Evolutionary conservation across 345 rosid species (phyloP).

Genomic region (Triadica sebifera): DNA sequence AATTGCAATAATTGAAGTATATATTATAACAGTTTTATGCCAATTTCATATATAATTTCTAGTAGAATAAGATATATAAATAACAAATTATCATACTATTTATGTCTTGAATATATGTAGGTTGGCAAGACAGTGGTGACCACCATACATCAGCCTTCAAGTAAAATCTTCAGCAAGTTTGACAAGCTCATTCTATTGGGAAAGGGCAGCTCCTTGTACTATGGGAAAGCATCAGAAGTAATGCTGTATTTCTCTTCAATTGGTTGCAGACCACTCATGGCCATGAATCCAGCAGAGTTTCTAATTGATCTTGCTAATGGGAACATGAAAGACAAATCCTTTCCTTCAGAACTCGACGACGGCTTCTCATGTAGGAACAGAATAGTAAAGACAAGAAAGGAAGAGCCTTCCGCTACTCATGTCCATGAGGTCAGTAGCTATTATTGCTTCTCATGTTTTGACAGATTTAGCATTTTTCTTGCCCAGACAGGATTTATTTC

Average conservation of each 20-base stretch:
- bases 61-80: background rate
- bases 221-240: constrained; percentile 32
- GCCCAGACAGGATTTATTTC: too few relatives aligned
- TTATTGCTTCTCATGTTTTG: background rate
- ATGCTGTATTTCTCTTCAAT: constrained; percentile 35
- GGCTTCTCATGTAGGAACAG: constrained; percentile 6
- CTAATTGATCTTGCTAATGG: constrained; percentile 38
- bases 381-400: background rate
- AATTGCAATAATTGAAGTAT: too few relatives aligned
- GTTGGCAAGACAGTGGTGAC: constrained; percentile 33
- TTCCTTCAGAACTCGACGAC: constrained; percentile 26
- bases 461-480: too few relatives aligned
- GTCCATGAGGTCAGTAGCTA: constrained; percentile 22
- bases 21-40: too few relatives aligned
- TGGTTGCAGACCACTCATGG: constrained; percentile 32
- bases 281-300: constrained; percentile 42
- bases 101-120: constrained; percentile 3
- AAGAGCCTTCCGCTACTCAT: constrained; percentile 9
- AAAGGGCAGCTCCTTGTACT: constrained; percentile 27
- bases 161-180: constrained; percentile 31
- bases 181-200: constrained; percentile 34
- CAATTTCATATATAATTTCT: too few relatives aligned
- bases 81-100: background rate
- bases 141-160: constrained; percentile 39
- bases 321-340: constrained; percentile 25